A percentile compares a stretch with the other conserved stretches of the same genome.
phyloP scores from a whole-genome alignment of 2,329 filamentous ascomycete species.

The Xylaria sp. region DNA sequence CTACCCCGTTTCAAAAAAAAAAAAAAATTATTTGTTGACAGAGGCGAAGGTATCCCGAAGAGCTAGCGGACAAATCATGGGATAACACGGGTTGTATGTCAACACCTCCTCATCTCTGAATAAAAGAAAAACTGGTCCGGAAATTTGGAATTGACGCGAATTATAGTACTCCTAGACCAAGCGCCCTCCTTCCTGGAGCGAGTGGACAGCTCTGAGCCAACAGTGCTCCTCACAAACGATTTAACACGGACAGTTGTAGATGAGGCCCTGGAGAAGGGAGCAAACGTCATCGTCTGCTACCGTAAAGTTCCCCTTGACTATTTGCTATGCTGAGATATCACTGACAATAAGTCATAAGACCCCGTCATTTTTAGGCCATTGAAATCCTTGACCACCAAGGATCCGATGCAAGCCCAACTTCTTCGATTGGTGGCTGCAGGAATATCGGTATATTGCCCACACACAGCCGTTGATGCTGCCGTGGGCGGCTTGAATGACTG shows the following conservation, averaged over 20 bases:
- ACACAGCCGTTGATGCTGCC: constrained; percentile 93
- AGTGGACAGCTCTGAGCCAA: constrained; percentile 50
- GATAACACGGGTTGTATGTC: constrained; percentile 85
- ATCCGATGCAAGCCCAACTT: constrained; percentile 88
- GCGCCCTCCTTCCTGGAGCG: constrained; percentile 66
- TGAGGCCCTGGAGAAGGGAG: constrained; percentile 83
- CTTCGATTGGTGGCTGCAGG: constrained; percentile 84
- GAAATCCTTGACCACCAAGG: constrained; percentile 84
- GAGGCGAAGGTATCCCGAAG: constrained; percentile 80
- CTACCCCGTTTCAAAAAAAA: neutral
- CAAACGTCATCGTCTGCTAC: constrained; percentile 87
- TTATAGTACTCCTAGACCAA: constrained; percentile 63
- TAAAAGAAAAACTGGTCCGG: neutral
- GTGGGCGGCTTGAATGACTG: constrained; percentile 90
- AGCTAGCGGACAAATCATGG: constrained; percentile 88
- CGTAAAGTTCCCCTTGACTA: constrained; percentile 61
- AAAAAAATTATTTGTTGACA: constrained; percentile 11
- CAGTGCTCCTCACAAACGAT: constrained; percentile 79
- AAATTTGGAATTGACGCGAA: constrained; percentile 6
- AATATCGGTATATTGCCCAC: constrained; percentile 94
- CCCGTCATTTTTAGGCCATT: constrained; percentile 96
- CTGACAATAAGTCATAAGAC: constrained; percentile 63
- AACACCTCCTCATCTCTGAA: neutral
- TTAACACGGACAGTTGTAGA: constrained; percentile 88
- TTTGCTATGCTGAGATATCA: neutral